Percentiles rank a stretch among this genome's conserved stretches.
Conservation (phyloP, 1,284 basidiomycete genomes). For the Tylopilus orsonianus region DNA sequence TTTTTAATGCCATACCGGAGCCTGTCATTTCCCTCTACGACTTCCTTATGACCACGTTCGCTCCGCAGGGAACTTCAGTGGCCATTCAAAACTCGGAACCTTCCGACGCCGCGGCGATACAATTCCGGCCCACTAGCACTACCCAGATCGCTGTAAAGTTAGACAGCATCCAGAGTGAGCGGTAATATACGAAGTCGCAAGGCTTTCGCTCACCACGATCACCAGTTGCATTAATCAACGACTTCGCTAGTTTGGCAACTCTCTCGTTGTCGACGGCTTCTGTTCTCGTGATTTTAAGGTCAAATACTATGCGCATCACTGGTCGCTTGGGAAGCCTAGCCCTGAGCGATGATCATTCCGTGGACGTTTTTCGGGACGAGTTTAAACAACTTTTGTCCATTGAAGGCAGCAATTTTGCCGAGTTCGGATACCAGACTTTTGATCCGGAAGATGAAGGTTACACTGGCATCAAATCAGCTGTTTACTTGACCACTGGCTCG, state of each 20-base stretch:
- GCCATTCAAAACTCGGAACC: slow-evolving; percentile 15
- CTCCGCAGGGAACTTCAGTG: slow-evolving; percentile 44
- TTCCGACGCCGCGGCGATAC: slow-evolving; percentile 7
- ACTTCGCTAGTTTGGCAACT: slow-evolving; percentile 74
- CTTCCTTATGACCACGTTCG: slow-evolving; percentile 97
- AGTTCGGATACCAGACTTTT: slow-evolving; percentile 94
- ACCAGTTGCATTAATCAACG: slow-evolving; percentile 83
- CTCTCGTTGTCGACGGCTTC: slow-evolving; percentile 91
- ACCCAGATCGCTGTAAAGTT: slow-evolving; percentile 86
- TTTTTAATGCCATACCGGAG: slow-evolving; percentile 88
- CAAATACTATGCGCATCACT: slow-evolving; percentile 77
- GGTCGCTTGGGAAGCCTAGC: slow-evolving; percentile 87
- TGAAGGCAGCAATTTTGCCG: slow-evolving; percentile 93
- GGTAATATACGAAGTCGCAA: background rate
- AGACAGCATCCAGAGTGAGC: slow-evolving; percentile 79
- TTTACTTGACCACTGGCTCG: slow-evolving; percentile 88
- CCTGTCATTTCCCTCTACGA: slow-evolving; percentile 93
- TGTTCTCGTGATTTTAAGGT: slow-evolving; percentile 77
- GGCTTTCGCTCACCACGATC: slow-evolving; percentile 13
- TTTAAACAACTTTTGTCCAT: slow-evolving; percentile 93
- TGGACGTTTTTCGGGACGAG: slow-evolving; percentile 54
- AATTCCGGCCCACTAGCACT: slow-evolving; percentile 48
- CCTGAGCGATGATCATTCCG: slow-evolving; percentile 75
- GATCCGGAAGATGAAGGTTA: slow-evolving; percentile 71
- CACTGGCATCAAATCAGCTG: slow-evolving; percentile 83